A percentile compares a stretch with the other conserved stretches of the same genome.
Conservation (phyloP, 2,329 filamentous ascomycete species). For the Phyllosticta citribraziliensis region DNA sequence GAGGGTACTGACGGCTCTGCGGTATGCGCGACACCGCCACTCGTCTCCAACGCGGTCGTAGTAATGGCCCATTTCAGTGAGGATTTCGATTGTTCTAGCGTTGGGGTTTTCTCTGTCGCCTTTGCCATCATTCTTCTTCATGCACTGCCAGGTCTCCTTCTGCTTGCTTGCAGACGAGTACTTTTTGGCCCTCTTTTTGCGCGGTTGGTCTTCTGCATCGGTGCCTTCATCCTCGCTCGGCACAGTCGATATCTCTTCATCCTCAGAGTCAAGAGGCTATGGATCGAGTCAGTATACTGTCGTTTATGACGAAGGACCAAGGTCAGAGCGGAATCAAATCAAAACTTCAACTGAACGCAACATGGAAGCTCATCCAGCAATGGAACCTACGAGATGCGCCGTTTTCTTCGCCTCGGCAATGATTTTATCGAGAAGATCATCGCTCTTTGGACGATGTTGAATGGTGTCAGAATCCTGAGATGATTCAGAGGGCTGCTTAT, state of each 20-base stretch:
- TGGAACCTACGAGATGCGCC: conserved; percentile 1
- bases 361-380: not conserved
- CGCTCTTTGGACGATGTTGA: not conserved
- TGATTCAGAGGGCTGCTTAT: too few relatives aligned
- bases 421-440: conserved; percentile 1
- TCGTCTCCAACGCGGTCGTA: conserved; percentile 66
- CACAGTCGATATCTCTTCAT: conserved; percentile 20
- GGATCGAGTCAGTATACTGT: not conserved
- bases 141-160: conserved; percentile 44
- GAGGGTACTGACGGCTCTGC: conserved; percentile 65
- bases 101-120: conserved; percentile 55
- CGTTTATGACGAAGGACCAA: not conserved
- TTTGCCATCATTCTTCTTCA: conserved; percentile 44
- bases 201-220: conserved; percentile 19
- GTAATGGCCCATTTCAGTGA: conserved; percentile 70
- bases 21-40: conserved; percentile 68
- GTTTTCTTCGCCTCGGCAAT: not conserved
- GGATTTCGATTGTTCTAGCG: conserved; percentile 59
- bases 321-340: not conserved
- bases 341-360: not conserved
- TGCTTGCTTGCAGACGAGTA: conserved; percentile 9
- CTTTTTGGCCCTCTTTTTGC: conserved; percentile 14
- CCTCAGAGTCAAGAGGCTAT: conserved; percentile 31
- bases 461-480: not conserved
- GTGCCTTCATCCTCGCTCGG: conserved; percentile 18